These are phyloP conservation scores for Rhizopus arrhizus DNA, from an alignment of 371 early-diverging fungal genomes.

Conservation along the genomic window DNA sequence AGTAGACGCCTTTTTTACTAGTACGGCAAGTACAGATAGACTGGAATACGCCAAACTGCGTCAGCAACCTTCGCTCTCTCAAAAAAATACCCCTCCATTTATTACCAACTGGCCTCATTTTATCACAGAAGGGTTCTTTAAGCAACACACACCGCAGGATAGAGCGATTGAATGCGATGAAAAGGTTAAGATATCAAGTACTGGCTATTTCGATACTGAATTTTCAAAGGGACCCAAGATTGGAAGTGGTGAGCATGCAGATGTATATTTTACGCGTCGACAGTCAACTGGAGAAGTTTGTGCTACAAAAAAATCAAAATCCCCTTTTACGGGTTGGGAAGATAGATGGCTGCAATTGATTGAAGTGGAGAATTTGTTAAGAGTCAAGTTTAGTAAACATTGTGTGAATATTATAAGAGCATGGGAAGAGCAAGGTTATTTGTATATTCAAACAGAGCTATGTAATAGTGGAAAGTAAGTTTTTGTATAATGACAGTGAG, in stretches of 20 bases:
- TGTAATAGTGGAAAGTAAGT: conserved; percentile 77
- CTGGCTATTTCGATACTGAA: conserved; percentile 36
- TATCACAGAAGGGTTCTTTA: conserved; percentile 39
- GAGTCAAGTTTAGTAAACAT: conserved; percentile 58
- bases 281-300: conserved; percentile 59
- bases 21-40: conserved; percentile 14
- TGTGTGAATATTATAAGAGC: conserved; percentile 74
- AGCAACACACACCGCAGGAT: conserved; percentile 18
- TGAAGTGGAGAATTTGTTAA: conserved; percentile 81
- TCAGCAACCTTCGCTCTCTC: conserved; percentile 6
- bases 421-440: conserved; percentile 90
- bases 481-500: not conserved
- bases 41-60: conserved; percentile 25
- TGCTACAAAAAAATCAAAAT: conserved; percentile 80
- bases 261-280: conserved; percentile 71
- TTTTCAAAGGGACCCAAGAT: conserved; percentile 37
- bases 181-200: conserved; percentile 2
- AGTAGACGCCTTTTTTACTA: conserved; percentile 35
- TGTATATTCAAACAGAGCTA: conserved; percentile 89
- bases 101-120: conserved; percentile 38
- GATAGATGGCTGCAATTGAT: conserved; percentile 76
- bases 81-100: conserved; percentile 9
- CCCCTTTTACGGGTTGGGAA: conserved; percentile 67
- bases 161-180: conserved; percentile 15
- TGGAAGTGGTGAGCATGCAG: conserved; percentile 82